Evolutionary conservation across 768 basidiomycete species (phyloP), one percentile per base, ranked within the genome.

Genomic region (Suillus weaverae): DNA sequence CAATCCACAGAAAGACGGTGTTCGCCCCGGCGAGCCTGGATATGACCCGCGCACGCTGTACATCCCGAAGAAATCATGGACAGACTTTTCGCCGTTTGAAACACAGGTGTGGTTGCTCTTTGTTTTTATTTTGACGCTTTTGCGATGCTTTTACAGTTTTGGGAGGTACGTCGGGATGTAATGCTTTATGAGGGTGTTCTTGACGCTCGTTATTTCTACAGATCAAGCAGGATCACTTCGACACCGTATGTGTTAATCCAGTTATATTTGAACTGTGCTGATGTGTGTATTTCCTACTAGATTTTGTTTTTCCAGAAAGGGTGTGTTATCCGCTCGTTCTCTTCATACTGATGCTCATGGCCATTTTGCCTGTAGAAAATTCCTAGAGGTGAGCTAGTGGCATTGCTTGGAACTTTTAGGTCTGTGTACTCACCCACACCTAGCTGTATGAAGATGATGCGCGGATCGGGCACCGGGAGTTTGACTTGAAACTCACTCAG

Each of bases 261-360:
- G 48, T 5, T 30, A 50, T 36, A 13, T 32, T 32, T 20, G 39
- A 32, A 59, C 10, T 41, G 30, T 39, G 30, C 38, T 59, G 32
- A 59, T 9, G 22, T 6, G 38, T 53, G 14, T 30, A 22, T 63
- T 32, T 65, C 35, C 68, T 10, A 68, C 36, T 39, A 91, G 89
- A 84, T 97, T 50, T 77, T 99, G 55, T 98, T 99, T 82, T 99
- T 99, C 79, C 97, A 99, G 78, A 99, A 99, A 86, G 97, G 97
- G 90, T 91, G 69, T 33, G 55, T 59, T 60, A 26, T 5, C 26
- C 51, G 38, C 60, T 76, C 68, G 65, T 33, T 32, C n/a, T 20
- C 1, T 56, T 62, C 43, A 8, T 26, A 7, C 30, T 43, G 26
- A 7, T 43, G 51, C 26, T 62, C 48, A 71, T 13, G 65, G 41